phyloP scores from a whole-genome alignment of 2,329 filamentous ascomycete species.

The Xylariales sp. region DNA sequence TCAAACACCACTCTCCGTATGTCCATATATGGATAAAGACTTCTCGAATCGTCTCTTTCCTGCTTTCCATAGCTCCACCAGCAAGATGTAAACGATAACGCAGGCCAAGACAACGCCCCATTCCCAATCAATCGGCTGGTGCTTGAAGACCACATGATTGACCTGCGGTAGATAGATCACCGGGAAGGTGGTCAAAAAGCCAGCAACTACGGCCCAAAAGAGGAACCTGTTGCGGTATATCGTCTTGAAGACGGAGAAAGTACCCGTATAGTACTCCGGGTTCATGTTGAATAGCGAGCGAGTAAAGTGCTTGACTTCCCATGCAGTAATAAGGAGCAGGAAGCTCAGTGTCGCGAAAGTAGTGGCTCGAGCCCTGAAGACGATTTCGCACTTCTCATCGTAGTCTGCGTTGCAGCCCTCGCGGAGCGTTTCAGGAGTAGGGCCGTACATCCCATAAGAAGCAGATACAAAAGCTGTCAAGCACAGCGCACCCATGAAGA shows the following conservation, averaged over 20 bases:
- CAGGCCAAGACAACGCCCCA: slow-evolving; percentile 64
- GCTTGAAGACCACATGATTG: slow-evolving; percentile 64
- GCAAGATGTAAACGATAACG: slow-evolving; percentile 54
- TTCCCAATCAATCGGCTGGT: slow-evolving; percentile 64
- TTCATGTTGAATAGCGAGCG: slow-evolving; percentile 67
- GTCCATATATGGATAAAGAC: background rate
- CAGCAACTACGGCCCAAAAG: slow-evolving; percentile 58
- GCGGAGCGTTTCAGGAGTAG: slow-evolving; percentile 42
- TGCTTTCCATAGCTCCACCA: slow-evolving; percentile 67
- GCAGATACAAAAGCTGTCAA: slow-evolving; percentile 57
- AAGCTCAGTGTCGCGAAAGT: slow-evolving; percentile 67
- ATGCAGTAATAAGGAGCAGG: slow-evolving; percentile 62
- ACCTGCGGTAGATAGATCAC: slow-evolving; percentile 65
- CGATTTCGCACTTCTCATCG: slow-evolving; percentile 44
- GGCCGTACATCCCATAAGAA: slow-evolving; percentile 43
- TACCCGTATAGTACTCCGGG: slow-evolving; percentile 42
- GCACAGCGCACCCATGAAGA: slow-evolving; percentile 58
- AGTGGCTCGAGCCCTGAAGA: slow-evolving; percentile 62
- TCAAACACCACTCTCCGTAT: background rate
- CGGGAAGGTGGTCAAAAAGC: slow-evolving; percentile 56
- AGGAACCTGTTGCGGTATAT: slow-evolving; percentile 65
- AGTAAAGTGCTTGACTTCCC: slow-evolving; percentile 69
- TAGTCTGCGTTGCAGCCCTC: slow-evolving; percentile 53
- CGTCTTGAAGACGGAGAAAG: slow-evolving; percentile 51
- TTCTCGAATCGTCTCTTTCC: slow-evolving; percentile 47